phyloP scores from a whole-genome alignment of 192 early-diverging fungal species.

The Rhizophagus prolifer region DNA sequence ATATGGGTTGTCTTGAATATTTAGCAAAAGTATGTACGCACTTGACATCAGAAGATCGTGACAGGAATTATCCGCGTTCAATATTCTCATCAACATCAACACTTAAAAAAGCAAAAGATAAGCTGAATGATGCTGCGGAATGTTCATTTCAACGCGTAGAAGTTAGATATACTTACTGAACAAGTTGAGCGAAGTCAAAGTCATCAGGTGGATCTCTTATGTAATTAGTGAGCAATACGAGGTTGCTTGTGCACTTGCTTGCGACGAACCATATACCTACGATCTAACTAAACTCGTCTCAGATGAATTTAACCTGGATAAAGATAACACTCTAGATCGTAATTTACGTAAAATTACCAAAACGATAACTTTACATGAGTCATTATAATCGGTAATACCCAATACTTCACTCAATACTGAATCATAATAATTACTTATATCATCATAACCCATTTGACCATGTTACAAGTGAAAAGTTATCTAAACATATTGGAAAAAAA shows the following conservation, averaged over 20 bases:
- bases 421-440: too few species aligned
- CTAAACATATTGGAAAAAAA: too few species aligned
- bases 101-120: slow-evolving; percentile 28
- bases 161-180: too few species aligned
- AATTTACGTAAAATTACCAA: too few species aligned
- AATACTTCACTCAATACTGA: too few species aligned
- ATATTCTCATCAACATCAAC: slow-evolving; percentile 19
- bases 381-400: too few species aligned
- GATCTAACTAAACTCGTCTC: slow-evolving; percentile 25
- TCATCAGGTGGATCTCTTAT: slow-evolving; percentile 18
- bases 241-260: slow-evolving; percentile 5
- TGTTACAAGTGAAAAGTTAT: too few species aligned
- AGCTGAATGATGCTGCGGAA: slow-evolving; percentile 12
- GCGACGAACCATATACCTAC: slow-evolving; percentile 9
- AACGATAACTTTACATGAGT: too few species aligned
- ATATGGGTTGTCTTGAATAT: slow-evolving; percentile 28
- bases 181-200: neutral
- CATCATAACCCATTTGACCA: too few species aligned
- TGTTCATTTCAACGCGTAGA: too few species aligned
- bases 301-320: slow-evolving; percentile 28
- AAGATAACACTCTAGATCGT: too few species aligned
- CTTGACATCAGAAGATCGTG: slow-evolving; percentile 30
- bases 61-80: slow-evolving; percentile 18
- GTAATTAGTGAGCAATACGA: slow-evolving; percentile 23
- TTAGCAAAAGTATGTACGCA: slow-evolving; percentile 29